Evolutionary conservation across 2,329 filamentous ascomycete genomes (phyloP), one percentile per base, ranked within the genome.

Genomic region (Cercospora berteroae): DNA sequence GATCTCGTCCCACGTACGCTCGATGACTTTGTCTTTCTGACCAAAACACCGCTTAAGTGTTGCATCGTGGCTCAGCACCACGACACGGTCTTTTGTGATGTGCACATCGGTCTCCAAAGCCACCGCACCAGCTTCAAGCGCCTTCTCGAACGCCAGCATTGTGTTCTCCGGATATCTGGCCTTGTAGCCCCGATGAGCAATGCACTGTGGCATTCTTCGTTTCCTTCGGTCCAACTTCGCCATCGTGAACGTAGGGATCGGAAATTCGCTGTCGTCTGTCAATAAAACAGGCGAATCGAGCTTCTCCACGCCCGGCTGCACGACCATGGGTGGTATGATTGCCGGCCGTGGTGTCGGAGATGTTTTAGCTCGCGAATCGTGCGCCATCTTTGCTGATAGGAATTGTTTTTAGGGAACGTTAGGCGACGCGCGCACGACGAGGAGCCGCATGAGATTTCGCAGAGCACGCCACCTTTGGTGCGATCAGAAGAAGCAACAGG

Each of bases 31-130:
- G 36, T 89, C 84, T 33, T 89, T 83, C n/a, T 87, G 81, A 12
- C 93, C 93, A 77, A 91, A 97, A 79, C 93, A 96, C 57, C 94
- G 87, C 78, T 91, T 89, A 36, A 97, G 83, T 2, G 87, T 89
- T 5, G 86, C 82, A 77, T 97, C 94, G 87, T 79, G 78, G 48
- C 73, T 74, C 2, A 98, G 81, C 9, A 98, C 92, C 0, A 96
- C 90, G 0, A 96, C 89, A 6, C 90, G 89, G 75, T 98, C 94
- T 69, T 85, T 88, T 13, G 92, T 89, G 36, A 97, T 80, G 77
- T 96, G 94, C 8, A 97, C 80, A 75, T 98, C 94, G 18, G 93
- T 96, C 81, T 98, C 94, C 29, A 98, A 82, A 0, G 90, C 94
- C 74, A 96, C 87, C 0, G 91, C 88, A 20, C 92, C 92, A 18